A percentile compares a stretch with the other conserved stretches of the same genome.
Evolutionary conservation across 2,329 filamentous ascomycete species (phyloP).

Genomic region (Malbranchea cinnamomea): DNA sequence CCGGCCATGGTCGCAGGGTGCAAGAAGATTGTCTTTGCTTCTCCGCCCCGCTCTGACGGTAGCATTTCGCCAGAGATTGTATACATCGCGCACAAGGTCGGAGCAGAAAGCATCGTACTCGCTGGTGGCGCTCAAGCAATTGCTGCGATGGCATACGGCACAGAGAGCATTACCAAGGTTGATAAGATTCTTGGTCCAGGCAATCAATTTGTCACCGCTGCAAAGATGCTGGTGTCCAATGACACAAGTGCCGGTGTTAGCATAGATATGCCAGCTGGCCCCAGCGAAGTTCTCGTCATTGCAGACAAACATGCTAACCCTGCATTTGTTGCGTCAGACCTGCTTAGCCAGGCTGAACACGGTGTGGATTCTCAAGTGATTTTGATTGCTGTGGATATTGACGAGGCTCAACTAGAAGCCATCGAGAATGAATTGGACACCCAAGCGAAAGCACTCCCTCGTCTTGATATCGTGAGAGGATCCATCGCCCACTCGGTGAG

Average conservation of each 20-base stretch:
- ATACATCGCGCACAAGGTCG: conserved; percentile 92
- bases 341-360: conserved; percentile 92
- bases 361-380: conserved; percentile 93
- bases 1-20: conserved; percentile 96
- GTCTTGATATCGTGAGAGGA: conserved; percentile 83
- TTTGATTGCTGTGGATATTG: conserved; percentile 68
- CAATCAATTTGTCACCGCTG: conserved; percentile 96
- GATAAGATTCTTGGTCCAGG: conserved; percentile 97
- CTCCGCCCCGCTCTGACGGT: conserved; percentile 77
- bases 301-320: conserved; percentile 80
- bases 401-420: conserved; percentile 54
- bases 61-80: conserved; percentile 93
- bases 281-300: conserved; percentile 90
- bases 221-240: conserved; percentile 96
- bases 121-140: conserved; percentile 92
- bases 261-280: conserved; percentile 97
- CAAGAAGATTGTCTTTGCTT: conserved; percentile 85
- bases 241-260: conserved; percentile 89
- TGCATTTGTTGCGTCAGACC: conserved; percentile 86
- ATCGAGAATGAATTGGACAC: conserved; percentile 85
- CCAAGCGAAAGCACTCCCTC: conserved; percentile 73
- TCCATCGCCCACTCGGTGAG: conserved; percentile 87
- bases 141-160: conserved; percentile 93
- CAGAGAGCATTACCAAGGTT: conserved; percentile 84
- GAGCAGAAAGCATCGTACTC: conserved; percentile 87